phyloP scores from a whole-genome alignment of 345 rosid species.

The Gossypium rotundifolium region DNA sequence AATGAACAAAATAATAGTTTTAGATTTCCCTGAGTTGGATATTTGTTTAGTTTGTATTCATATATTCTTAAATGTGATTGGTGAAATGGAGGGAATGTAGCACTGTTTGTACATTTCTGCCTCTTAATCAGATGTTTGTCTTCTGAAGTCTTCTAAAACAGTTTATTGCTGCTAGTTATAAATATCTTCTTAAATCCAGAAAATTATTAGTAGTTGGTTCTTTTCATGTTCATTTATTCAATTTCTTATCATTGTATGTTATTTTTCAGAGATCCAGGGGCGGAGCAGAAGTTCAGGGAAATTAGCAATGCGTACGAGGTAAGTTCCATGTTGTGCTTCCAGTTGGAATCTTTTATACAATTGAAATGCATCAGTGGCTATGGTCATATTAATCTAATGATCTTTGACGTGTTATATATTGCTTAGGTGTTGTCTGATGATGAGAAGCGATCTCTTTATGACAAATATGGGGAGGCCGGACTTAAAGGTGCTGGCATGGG shows the following conservation, averaged over 20 bases:
- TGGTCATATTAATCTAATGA: not conserved
- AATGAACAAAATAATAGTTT: not conserved
- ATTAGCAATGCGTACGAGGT: constrained; percentile 99
- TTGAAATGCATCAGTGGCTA: not conserved
- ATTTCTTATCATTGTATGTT: constrained; percentile 5
- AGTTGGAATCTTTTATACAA: constrained; percentile 3
- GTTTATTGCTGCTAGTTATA: not conserved
- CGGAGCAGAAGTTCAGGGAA: constrained; percentile 92
- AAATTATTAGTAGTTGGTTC: not conserved
- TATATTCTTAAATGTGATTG: constrained; percentile 3
- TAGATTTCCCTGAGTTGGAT: not conserved
- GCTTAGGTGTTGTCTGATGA: constrained; percentile 91
- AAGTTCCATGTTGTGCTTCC: constrained; percentile 17
- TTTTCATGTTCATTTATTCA: not conserved
- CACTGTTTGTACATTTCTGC: not conserved
- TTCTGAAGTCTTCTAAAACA: not conserved
- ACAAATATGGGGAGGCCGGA: constrained; percentile 95
- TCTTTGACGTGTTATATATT: constrained; percentile 9
- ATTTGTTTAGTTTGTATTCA: not conserved
- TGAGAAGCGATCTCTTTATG: constrained; percentile 92
- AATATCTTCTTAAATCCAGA: not conserved
- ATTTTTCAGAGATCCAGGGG: constrained; percentile 71
- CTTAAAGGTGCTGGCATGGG: constrained; percentile 95
- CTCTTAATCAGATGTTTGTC: not conserved
- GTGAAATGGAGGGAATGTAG: not conserved